Evolutionary conservation across 1,284 basidiomycete species (phyloP).

Genomic region (Baeospora myosura): DNA sequence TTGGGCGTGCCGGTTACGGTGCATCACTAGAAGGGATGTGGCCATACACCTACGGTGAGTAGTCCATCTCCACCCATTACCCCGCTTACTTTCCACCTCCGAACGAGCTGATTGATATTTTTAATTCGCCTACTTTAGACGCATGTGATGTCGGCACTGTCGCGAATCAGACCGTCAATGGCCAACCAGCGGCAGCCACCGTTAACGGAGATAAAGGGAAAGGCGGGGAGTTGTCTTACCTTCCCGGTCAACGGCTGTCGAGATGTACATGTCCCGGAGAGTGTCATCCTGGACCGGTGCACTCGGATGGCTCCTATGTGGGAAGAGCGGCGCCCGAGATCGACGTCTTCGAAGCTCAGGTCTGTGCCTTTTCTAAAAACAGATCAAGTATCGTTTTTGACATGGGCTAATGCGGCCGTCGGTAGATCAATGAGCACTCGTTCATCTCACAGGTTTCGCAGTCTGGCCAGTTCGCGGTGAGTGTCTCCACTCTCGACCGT

Average conservation of each 20-base stretch:
- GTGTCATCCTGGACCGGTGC: conserved; percentile 52
- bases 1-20: conserved; percentile 30
- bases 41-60: conserved; percentile 16
- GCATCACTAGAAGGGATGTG: conserved; percentile 16
- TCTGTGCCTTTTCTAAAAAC: conserved; percentile 5
- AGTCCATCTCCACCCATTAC: not conserved
- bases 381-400: conserved; percentile 5
- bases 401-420: not conserved
- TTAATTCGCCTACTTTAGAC: conserved; percentile 7
- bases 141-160: conserved; percentile 48
- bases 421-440: conserved; percentile 28
- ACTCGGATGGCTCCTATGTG: conserved; percentile 37
- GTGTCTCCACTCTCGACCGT: conserved; percentile 14
- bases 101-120: not conserved
- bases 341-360: conserved; percentile 47
- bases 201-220: conserved; percentile 29
- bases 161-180: conserved; percentile 37
- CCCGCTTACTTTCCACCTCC: not conserved
- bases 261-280: conserved; percentile 55
- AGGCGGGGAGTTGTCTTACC: conserved; percentile 29
- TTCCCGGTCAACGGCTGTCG: conserved; percentile 57
- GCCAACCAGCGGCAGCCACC: conserved; percentile 21
- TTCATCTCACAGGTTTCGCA: conserved; percentile 38
- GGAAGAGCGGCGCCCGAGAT: conserved; percentile 60
- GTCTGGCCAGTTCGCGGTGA: conserved; percentile 43